Evolutionary conservation across 2,329 filamentous ascomycete species (phyloP).

Genomic region (Taxawa tesnikishii): DNA sequence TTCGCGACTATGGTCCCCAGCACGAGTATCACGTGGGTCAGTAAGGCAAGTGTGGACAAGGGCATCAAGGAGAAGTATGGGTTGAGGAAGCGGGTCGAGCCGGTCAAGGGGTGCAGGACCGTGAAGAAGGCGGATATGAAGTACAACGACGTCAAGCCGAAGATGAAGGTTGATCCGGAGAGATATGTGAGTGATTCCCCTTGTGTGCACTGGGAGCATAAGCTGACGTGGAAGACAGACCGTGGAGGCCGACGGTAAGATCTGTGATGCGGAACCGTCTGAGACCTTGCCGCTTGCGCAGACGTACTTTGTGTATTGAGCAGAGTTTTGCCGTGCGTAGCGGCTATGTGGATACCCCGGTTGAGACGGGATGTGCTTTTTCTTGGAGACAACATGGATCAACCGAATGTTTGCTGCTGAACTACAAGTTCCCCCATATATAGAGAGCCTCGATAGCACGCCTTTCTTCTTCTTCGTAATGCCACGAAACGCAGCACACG

Average conservation of each 20-base stretch:
- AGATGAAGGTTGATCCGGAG: conserved; percentile 87
- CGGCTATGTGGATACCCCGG: too few species aligned
- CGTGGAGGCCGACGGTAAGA: conserved; percentile 71
- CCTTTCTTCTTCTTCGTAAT: too few species aligned
- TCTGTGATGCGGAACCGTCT: conserved; percentile 63
- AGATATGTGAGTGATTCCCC: conserved; percentile 48
- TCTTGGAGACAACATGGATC: too few species aligned
- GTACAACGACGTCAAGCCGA: conserved; percentile 70
- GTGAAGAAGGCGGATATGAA: conserved; percentile 83
- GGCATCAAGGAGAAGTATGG: conserved; percentile 61
- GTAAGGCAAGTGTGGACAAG: conserved; percentile 53
- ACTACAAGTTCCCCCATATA: too few species aligned
- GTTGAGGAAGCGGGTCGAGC: conserved; percentile 66
- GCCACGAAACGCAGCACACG: too few species aligned
- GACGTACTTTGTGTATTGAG: conserved; percentile 60
- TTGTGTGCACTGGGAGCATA: too few species aligned
- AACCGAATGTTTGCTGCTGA: too few species aligned
- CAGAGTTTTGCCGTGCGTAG: too few species aligned
- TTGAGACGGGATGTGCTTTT: too few species aligned
- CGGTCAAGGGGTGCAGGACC: conserved; percentile 62
- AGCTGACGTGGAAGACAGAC: conserved; percentile 24
- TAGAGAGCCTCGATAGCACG: too few species aligned
- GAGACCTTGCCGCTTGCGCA: conserved; percentile 63
- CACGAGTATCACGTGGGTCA: conserved; percentile 75
- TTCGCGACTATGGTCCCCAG: conserved; percentile 63